Percentiles rank a stretch among this genome's conserved stretches.
phyloP scores from a whole-genome alignment of 164 flowering plant genomes.

The Vitis rotundifolia region DNA sequence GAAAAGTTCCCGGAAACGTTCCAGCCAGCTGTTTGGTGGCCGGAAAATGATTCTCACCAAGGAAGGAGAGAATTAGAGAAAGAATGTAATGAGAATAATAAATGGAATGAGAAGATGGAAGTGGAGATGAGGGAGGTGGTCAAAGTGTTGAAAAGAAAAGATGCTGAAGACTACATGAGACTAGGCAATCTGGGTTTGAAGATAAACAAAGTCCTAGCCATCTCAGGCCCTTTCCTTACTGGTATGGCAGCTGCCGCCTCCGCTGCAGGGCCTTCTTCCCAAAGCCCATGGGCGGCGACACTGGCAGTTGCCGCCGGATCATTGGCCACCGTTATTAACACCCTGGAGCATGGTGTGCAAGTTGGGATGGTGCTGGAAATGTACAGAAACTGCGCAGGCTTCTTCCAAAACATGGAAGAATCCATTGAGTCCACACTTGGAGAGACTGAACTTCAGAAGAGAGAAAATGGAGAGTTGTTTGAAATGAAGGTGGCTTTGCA shows the following conservation, averaged over 20 bases:
- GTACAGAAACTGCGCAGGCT: conserved; percentile 52
- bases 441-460: conserved; percentile 18
- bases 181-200: conserved; percentile 46
- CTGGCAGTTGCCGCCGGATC: conserved; percentile 46
- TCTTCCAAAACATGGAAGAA: conserved; percentile 36
- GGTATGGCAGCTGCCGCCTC: conserved; percentile 50
- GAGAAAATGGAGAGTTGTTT: conserved; percentile 37
- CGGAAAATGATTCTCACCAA: background rate
- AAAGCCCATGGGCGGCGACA: conserved; percentile 18
- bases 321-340: conserved; percentile 32
- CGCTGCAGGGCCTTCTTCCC: conserved; percentile 22
- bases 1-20: conserved; percentile 35
- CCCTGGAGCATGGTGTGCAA: conserved; percentile 55
- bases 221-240: conserved; percentile 55
- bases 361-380: conserved; percentile 64
- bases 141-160: conserved; percentile 43
- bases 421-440: conserved; percentile 31
- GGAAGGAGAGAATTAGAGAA: background rate
- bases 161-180: conserved; percentile 41
- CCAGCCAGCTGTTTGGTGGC: conserved; percentile 24
- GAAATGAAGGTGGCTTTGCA: conserved; percentile 45
- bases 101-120: conserved; percentile 54
- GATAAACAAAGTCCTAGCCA: conserved; percentile 43
- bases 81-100: conserved; percentile 22
- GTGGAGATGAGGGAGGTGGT: conserved; percentile 50